These are phyloP conservation scores for Madurella fahalii DNA, from an alignment of 2,329 filamentous ascomycete species.

Conservation along the genomic window DNA sequence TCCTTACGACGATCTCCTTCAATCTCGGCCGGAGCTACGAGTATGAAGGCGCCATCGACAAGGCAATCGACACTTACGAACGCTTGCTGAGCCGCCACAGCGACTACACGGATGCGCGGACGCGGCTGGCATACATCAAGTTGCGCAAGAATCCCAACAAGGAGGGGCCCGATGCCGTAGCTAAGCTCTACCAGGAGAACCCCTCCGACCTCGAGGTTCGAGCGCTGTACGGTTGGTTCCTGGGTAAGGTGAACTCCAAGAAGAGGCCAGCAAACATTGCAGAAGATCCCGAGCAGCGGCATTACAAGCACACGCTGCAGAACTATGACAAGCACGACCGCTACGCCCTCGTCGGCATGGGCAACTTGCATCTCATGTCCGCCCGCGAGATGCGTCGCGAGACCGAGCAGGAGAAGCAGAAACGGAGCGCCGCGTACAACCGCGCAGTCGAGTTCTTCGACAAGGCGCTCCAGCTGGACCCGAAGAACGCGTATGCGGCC, in stretches of 20 bases:
- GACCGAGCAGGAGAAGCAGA: conserved; percentile 84
- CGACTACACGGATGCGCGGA: conserved; percentile 89
- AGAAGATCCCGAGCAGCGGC: conserved; percentile 86
- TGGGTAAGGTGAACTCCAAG: conserved; percentile 74
- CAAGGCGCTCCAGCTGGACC: conserved; percentile 91
- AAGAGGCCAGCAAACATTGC: conserved; percentile 75
- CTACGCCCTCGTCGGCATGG: conserved; percentile 96
- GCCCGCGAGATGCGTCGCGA: conserved; percentile 93
- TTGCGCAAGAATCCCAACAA: conserved; percentile 76
- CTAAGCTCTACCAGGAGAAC: conserved; percentile 80
- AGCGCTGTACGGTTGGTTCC: conserved; percentile 90
- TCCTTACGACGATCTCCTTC: conserved; percentile 95
- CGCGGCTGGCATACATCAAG: conserved; percentile 85
- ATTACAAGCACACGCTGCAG: conserved; percentile 94
- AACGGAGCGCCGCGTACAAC: conserved; percentile 79
- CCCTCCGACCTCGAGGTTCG: conserved; percentile 86
- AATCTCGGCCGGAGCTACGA: conserved; percentile 94
- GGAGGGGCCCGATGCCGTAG: conserved; percentile 80
- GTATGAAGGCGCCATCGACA: conserved; percentile 71
- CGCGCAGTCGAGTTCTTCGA: conserved; percentile 98
- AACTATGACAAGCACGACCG: conserved; percentile 95
- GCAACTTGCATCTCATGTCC: conserved; percentile 80
- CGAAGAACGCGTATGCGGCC: conserved; percentile 91
- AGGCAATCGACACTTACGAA: conserved; percentile 86
- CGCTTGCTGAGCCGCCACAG: conserved; percentile 77